Conservation (phyloP, 1,284 basidiomycete species). For the Cerioporus squamosus region DNA sequence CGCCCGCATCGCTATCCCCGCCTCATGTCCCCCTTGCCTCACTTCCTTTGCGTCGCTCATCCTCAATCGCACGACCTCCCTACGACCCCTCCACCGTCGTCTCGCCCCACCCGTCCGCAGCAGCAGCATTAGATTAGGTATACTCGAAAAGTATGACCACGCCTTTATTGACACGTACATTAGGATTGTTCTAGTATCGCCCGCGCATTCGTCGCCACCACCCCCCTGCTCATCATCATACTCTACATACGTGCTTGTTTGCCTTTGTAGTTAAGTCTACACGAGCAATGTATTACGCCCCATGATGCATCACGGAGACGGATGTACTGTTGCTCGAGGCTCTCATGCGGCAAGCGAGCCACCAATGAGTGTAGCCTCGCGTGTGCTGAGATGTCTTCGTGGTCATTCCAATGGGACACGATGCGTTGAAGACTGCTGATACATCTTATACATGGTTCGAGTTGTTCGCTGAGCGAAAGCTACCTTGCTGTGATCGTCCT, state of each 20-base stretch:
- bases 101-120: slow-evolving; percentile 1
- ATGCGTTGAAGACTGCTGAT: too few relatives aligned
- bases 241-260: slow-evolving; percentile 3
- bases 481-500: too few relatives aligned
- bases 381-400: too few relatives aligned
- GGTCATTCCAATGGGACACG: too few relatives aligned
- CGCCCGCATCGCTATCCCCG: background rate
- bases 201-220: slow-evolving; percentile 8
- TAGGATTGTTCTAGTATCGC: slow-evolving; percentile 28
- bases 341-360: too few relatives aligned
- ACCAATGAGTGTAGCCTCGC: too few relatives aligned
- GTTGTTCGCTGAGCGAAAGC: too few relatives aligned
- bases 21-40: background rate
- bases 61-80: slow-evolving; percentile 8
- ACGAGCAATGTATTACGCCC: slow-evolving; percentile 18
- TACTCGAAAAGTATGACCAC: slow-evolving; percentile 32
- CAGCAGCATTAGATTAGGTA: slow-evolving; percentile 26
- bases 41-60: slow-evolving; percentile 1
- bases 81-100: background rate
- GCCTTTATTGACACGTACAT: slow-evolving; percentile 29
- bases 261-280: slow-evolving; percentile 25
- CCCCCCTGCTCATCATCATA: slow-evolving; percentile 30
- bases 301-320: background rate
- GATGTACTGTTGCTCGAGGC: too few relatives aligned
- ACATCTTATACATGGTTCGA: too few relatives aligned